These are phyloP conservation scores for Acmispon strigosus DNA, from an alignment of 306 rosid species.

Conservation along the genomic window DNA sequence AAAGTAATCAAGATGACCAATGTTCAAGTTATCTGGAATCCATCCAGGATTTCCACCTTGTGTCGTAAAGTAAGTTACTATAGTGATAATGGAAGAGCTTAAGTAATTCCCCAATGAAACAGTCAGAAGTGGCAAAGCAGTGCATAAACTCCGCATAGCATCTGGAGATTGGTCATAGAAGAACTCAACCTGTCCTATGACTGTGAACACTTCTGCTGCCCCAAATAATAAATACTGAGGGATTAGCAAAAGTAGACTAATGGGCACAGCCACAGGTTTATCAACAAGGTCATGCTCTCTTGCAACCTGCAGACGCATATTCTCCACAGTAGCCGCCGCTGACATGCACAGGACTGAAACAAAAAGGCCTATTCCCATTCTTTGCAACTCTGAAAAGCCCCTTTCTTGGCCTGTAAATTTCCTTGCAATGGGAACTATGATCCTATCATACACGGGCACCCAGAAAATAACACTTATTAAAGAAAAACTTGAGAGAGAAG, in stretches of 20 bases:
- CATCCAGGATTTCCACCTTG: slow-evolving; percentile 62
- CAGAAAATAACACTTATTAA: slow-evolving; percentile 80
- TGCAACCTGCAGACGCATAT: slow-evolving; percentile 52
- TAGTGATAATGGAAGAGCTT: slow-evolving; percentile 72
- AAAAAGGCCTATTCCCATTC: slow-evolving; percentile 84
- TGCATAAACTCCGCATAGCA: slow-evolving; percentile 92
- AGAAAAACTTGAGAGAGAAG: slow-evolving; percentile 77
- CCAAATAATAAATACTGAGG: slow-evolving; percentile 92
- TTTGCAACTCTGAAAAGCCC: slow-evolving; percentile 88
- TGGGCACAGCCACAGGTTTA: slow-evolving; percentile 54
- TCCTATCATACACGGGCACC: slow-evolving; percentile 78
- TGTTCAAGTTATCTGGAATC: slow-evolving; percentile 84
- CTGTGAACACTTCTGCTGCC: slow-evolving; percentile 79
- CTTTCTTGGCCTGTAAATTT: slow-evolving; percentile 71
- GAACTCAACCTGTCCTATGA: slow-evolving; percentile 86
- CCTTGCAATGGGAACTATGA: slow-evolving; percentile 79
- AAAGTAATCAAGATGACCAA: slow-evolving; percentile 75
- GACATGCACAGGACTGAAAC: slow-evolving; percentile 78
- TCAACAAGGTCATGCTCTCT: slow-evolving; percentile 54
- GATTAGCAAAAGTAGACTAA: slow-evolving; percentile 65
- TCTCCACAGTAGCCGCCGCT: slow-evolving; percentile 60
- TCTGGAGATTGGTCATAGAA: slow-evolving; percentile 97
- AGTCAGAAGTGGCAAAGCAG: slow-evolving; percentile 76
- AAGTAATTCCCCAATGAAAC: slow-evolving; percentile 77
- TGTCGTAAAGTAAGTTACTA: slow-evolving; percentile 74